Conservation (phyloP, 441 rosid species). For the Euphorbia schlechtendalii region DNA sequence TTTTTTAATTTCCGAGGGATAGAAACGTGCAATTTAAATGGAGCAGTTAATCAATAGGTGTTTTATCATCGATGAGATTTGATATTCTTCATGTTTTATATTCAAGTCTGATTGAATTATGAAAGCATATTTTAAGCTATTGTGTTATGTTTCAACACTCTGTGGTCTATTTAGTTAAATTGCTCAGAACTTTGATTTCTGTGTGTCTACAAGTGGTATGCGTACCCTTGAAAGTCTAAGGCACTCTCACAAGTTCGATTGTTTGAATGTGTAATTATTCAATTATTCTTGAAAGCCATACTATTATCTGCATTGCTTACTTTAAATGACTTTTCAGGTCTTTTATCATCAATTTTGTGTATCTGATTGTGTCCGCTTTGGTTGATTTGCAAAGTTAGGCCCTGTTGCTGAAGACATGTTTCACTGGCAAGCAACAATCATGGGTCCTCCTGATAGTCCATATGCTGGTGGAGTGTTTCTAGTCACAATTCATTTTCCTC, state of each 20-base stretch:
- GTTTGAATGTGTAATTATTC: not conserved
- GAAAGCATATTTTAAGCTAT: not conserved
- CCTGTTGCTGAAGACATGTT: constrained; percentile 82
- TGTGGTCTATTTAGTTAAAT: not conserved
- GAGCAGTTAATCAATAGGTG: too few relatives aligned
- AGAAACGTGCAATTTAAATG: not conserved
- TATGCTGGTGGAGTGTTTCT: too few relatives aligned
- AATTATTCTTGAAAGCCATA: not conserved
- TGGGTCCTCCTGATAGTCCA: too few relatives aligned
- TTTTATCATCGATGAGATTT: too few relatives aligned
- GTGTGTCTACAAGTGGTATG: not conserved
- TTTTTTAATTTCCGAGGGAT: not conserved
- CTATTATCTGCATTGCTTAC: not conserved
- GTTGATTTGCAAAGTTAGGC: constrained; percentile 41
- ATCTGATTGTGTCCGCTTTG: constrained; percentile 1
- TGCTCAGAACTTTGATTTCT: not conserved
- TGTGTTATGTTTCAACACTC: not conserved
- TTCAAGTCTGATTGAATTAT: not conserved
- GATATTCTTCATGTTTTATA: not conserved
- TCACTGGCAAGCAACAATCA: too few relatives aligned
- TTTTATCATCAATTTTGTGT: not conserved
- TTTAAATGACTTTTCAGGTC: not conserved
- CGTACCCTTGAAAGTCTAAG: not conserved
- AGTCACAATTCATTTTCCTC: too few relatives aligned
- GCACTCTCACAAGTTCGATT: not conserved